These are phyloP conservation scores for Scheffersomyces parashehatae DNA, from an alignment of 1,139 yeast species.

Conservation along the genomic window DNA sequence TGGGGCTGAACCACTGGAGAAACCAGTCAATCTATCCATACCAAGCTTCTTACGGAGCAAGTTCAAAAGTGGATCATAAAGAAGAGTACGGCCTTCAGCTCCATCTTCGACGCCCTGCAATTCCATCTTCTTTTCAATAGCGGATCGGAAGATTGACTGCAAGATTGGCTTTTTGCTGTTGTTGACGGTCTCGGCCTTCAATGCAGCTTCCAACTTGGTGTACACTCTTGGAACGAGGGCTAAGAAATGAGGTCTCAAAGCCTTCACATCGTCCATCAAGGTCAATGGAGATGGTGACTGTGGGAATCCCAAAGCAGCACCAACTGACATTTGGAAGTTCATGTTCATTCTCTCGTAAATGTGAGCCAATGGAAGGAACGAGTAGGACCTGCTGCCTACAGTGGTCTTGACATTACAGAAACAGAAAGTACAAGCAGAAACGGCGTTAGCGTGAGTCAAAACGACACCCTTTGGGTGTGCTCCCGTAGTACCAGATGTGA, in stretches of 20 bases:
- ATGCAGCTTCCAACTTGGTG: constrained; percentile 23
- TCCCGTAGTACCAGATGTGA: constrained; percentile 43
- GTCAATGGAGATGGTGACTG: constrained; percentile 37
- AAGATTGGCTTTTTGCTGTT: constrained; percentile 39
- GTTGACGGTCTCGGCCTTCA: constrained; percentile 27
- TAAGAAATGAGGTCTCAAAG: constrained; percentile 29
- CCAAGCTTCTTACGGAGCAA: constrained; percentile 38
- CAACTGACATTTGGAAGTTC: constrained; percentile 26
- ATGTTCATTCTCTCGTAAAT: constrained; percentile 54
- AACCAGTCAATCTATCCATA: constrained; percentile 25
- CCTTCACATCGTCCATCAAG: constrained; percentile 38
- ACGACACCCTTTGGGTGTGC: constrained; percentile 40
- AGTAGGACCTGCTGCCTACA: constrained; percentile 4
- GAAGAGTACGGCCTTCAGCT: constrained; percentile 26
- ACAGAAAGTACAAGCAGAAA: constrained; percentile 24
- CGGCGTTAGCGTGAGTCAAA: constrained; percentile 31
- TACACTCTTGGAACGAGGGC: constrained; percentile 25
- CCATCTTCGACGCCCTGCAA: constrained; percentile 32
- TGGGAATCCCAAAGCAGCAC: constrained; percentile 43
- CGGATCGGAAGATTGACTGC: constrained; percentile 26
- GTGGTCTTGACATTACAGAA: constrained; percentile 13
- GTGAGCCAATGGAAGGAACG: constrained; percentile 68
- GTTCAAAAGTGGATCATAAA: constrained; percentile 31
- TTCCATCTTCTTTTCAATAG: constrained; percentile 32
- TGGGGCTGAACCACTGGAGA: constrained; percentile 47